Percentiles rank a stretch among this genome's conserved stretches.
Conservation (phyloP, 371 early-diverging fungal genomes). For the Dichotomocladium elegans region DNA sequence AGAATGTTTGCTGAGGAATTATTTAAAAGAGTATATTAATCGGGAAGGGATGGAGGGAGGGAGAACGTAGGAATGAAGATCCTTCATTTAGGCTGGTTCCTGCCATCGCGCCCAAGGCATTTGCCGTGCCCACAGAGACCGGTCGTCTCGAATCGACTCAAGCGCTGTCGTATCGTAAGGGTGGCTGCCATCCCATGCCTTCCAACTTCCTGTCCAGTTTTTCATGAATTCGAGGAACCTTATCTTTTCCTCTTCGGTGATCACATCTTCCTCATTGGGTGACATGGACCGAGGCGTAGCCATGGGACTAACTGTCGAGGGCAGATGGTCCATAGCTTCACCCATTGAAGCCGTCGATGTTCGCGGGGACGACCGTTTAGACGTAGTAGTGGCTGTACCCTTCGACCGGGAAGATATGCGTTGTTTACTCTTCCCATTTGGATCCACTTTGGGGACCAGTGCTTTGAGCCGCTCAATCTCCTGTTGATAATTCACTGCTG, state of each 20-base stretch:
- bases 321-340: constrained; percentile 4
- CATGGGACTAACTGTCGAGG: constrained; percentile 3
- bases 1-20: constrained; percentile 3
- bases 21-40: not conserved
- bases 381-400: not conserved
- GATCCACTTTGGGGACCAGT: constrained; percentile 33
- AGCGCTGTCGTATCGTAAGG: not conserved
- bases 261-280: constrained; percentile 5
- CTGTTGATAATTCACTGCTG: constrained; percentile 36
- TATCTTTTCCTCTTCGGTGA: constrained; percentile 39
- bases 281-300: not conserved
- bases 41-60: not conserved
- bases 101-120: constrained; percentile 23
- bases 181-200: constrained; percentile 17
- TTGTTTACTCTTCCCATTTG: constrained; percentile 9
- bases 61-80: not conserved
- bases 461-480: constrained; percentile 47
- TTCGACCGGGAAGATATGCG: constrained; percentile 2
- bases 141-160: not conserved
- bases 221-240: constrained; percentile 43
- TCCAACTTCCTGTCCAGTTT: constrained; percentile 44
- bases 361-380: not conserved
- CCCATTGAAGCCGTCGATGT: not conserved
- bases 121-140: constrained; percentile 33
- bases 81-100: not conserved